These are phyloP conservation scores for Huntiella abstrusa DNA, from an alignment of 2,329 filamentous ascomycete species.

Conservation along the genomic window DNA sequence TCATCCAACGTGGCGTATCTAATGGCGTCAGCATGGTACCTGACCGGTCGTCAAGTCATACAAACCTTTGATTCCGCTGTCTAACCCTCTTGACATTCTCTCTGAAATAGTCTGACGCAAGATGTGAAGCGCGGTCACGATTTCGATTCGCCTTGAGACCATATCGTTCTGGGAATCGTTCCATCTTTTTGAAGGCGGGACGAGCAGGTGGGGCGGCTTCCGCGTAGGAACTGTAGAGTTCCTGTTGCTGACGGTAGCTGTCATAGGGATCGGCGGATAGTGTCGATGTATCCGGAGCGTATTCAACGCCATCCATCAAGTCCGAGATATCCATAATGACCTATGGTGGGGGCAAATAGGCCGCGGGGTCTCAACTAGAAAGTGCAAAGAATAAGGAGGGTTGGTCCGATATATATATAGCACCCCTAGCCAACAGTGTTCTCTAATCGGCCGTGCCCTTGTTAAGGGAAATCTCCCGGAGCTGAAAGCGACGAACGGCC, in stretches of 20 bases:
- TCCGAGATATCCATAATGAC: constrained; percentile 10
- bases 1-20: constrained; percentile 6
- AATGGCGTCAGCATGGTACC: no score
- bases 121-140: constrained; percentile 9
- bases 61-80: constrained; percentile 8
- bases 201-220: neutral
- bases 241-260: neutral
- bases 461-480: neutral
- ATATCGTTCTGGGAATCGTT: constrained; percentile 8
- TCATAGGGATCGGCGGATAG: neutral
- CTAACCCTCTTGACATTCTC: constrained; percentile 10
- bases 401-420: neutral
- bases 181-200: constrained; percentile 8
- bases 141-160: constrained; percentile 10
- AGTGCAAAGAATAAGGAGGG: neutral
- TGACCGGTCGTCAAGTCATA: neutral
- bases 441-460: neutral
- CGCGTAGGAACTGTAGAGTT: neutral
- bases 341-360: neutral
- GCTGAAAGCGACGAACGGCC: neutral
- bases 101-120: constrained; percentile 9
- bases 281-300: neutral
- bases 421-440: neutral
- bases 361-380: neutral
- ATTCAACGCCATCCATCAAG: constrained; percentile 11